Base-by-base conservation (phyloP, 768 basidiomycete genomes). In the Xerocomellus amylosporus region DNA sequence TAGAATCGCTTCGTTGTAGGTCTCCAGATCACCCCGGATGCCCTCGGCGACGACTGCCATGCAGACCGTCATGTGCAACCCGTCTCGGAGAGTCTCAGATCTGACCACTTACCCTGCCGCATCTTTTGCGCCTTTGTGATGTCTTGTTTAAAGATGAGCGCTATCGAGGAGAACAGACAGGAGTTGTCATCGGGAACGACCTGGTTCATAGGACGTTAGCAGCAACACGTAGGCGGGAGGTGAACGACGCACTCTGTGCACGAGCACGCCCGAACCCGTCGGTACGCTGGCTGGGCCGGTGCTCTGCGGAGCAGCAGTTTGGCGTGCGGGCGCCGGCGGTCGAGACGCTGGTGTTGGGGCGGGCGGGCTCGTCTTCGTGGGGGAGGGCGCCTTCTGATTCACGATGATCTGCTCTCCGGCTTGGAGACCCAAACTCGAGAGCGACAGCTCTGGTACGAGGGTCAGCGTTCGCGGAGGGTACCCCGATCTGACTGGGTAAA, bases 101-200 rank as follows among this genome's bases (percentile, higher is more conserved):
- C 24, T 28, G 20, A 34, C 28, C 38, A 67, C 81, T 56, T 61
- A 94, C 93, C 82, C 71, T 89, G 78, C 39, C 95, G 81, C 65
- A 97, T 80, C 56, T 77, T 72, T 24, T 77, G 74, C 2, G 88
- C 88, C 54, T 86, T 86, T n/a, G 78, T 71, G 13, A 88, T 85
- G 53, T 84, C 84, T 63, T 95, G 93, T 65, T 88, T 85, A 63
- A 98, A 95, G 2, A 96, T 76, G 39, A 96, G 74, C 15, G 90
- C 91, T 42, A 92, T 77, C 3, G 93, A 85, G 4, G 88, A 88
- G 74, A 98, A 98, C 30, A 98, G 75, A 70, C 96, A 98, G 2
- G 93, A 90, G 64, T 98, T 98, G 73, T 98, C 96, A 64, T 98
- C 96, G n/a, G 94, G 95, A 17, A 96, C 92, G 51, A 93, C 79